Evolutionary conservation across 768 basidiomycete species (phyloP).

Genomic region (Lactifluus piperatus): DNA sequence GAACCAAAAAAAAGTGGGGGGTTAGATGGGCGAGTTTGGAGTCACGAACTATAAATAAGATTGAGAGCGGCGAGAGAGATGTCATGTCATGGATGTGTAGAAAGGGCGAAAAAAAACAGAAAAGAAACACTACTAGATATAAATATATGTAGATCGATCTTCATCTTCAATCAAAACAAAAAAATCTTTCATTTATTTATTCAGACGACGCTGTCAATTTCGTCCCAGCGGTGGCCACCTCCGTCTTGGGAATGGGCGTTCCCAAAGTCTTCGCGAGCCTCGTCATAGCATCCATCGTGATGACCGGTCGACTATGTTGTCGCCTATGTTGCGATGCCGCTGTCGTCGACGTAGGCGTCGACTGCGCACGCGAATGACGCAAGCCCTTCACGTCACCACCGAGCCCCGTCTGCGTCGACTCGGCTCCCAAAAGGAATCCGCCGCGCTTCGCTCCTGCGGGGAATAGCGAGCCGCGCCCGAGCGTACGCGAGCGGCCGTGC

Average conservation of each 20-base stretch:
- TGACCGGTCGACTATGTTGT: constrained; percentile 52
- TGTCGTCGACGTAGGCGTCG: constrained; percentile 41
- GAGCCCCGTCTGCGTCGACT: constrained; percentile 34
- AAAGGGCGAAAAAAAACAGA: no score
- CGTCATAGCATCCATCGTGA: constrained; percentile 65
- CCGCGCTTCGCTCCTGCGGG: constrained; percentile 14
- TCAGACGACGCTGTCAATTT: constrained; percentile 20
- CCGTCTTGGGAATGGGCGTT: constrained; percentile 20
- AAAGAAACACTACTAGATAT: neutral
- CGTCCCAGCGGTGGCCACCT: constrained; percentile 4
- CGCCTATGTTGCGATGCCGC: constrained; percentile 29
- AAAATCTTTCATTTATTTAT: no score
- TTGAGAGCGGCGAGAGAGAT: neutral
- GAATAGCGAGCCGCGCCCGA: constrained; percentile 32
- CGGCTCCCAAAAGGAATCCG: constrained; percentile 27
- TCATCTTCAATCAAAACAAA: no score
- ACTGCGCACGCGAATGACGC: constrained; percentile 55
- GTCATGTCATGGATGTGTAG: neutral
- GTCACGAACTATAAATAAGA: neutral
- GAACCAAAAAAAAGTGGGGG: neutral
- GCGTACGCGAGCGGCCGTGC: constrained; percentile 51
- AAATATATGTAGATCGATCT: neutral
- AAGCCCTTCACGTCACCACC: constrained; percentile 15
- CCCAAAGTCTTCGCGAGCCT: constrained; percentile 56
- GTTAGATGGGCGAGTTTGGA: neutral